These are phyloP conservation scores for Bathelium albidoporum DNA, from an alignment of 495 filamentous ascomycete species.

Conservation along the genomic window DNA sequence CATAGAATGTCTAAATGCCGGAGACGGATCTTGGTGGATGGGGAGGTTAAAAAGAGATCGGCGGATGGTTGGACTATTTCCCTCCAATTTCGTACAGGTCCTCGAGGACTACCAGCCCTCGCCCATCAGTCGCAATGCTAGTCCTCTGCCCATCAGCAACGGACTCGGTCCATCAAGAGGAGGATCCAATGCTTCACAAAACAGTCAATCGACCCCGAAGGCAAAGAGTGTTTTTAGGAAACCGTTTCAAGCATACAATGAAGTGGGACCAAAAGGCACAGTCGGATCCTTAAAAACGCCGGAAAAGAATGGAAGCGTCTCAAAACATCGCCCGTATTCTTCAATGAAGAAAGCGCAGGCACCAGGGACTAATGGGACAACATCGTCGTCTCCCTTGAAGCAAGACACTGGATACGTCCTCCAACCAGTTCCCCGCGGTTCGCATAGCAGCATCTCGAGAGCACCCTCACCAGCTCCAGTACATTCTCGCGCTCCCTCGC, in stretches of 20 bases:
- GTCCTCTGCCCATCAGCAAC: constrained; percentile 49
- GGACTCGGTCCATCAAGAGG: constrained; percentile 31
- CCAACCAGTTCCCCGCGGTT: constrained; percentile 41
- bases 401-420: constrained; percentile 23
- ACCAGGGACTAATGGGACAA: constrained; percentile 9
- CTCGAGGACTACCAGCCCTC: constrained; percentile 64
- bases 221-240: constrained; percentile 54
- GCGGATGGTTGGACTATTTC: constrained; percentile 81
- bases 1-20: constrained; percentile 95
- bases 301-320: constrained; percentile 24
- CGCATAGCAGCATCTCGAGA: constrained; percentile 20
- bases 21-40: constrained; percentile 98
- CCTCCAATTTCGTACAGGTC: constrained; percentile 93
- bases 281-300: constrained; percentile 13
- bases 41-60: constrained; percentile 78
- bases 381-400: constrained; percentile 3
- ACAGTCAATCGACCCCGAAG: constrained; percentile 41
- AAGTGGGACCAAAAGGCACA: constrained; percentile 25
- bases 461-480: constrained; percentile 12
- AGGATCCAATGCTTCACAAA: constrained; percentile 14
- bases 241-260: constrained; percentile 57
- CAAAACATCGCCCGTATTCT: constrained; percentile 28
- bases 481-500: constrained; percentile 32
- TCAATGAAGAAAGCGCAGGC: constrained; percentile 33
- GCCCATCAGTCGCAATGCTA: constrained; percentile 65